Conservation (phyloP, 1,284 basidiomycete species). For the Retiboletus fuscus region DNA sequence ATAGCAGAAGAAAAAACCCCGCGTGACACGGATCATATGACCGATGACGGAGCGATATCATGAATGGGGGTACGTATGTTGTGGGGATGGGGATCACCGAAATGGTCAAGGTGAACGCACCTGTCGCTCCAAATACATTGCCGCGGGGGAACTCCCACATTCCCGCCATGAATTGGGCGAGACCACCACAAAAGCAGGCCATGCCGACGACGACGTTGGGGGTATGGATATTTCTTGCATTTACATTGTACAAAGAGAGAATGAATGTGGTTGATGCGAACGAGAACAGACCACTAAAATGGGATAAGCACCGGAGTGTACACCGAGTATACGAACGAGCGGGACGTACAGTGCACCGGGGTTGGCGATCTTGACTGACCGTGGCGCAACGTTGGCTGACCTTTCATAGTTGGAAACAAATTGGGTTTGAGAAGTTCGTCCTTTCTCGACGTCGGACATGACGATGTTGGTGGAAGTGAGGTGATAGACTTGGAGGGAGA, state of each 20-base stretch:
- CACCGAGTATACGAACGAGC: no score
- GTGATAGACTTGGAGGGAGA: background rate
- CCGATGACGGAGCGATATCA: background rate
- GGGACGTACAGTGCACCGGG: constrained; percentile 63
- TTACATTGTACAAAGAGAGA: constrained; percentile 74
- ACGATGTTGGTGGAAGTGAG: background rate
- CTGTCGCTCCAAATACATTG: constrained; percentile 76
- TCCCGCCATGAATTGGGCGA: constrained; percentile 80
- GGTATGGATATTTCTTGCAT: constrained; percentile 60
- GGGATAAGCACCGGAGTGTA: constrained; percentile 9
- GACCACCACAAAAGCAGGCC: constrained; percentile 85
- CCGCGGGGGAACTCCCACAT: constrained; percentile 88
- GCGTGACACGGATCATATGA: constrained; percentile 4
- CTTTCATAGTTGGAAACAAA: constrained; percentile 31
- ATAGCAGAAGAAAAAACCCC: background rate
- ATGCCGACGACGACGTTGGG: constrained; percentile 88
- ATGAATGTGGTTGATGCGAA: constrained; percentile 82
- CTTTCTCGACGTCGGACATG: constrained; percentile 53
- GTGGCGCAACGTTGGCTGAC: constrained; percentile 33
- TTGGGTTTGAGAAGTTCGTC: constrained; percentile 36
- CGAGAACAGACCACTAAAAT: constrained; percentile 71
- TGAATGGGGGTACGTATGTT: background rate
- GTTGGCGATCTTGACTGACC: constrained; percentile 57
- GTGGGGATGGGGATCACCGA: background rate
- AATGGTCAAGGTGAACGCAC: constrained; percentile 54